Evolutionary conservation across 2,329 filamentous ascomycete species (phyloP), one percentile per base, ranked within the genome.

Genomic region (Aspergillus phoenicis): DNA sequence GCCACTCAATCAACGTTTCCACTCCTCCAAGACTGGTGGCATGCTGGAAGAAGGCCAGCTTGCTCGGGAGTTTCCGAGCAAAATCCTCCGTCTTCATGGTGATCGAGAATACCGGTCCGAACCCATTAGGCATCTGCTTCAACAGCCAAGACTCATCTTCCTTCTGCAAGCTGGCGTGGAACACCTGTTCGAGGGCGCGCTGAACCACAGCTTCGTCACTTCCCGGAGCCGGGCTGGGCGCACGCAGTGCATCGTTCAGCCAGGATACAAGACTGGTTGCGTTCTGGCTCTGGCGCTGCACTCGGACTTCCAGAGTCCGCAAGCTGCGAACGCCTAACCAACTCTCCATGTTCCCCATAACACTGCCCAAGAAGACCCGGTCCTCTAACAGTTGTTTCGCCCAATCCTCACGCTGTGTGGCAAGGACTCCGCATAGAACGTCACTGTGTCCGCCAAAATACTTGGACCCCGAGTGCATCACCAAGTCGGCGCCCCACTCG

Each of bases 371-470:
- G 64, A 87, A 85, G n/a, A 92, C 71, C 2, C 95, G 83, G 73
- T 99, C 94, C 1, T 75, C 73, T 51, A 83, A 79, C 70, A 98
- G 78, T 22, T 77, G 80, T 30, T 74, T 73, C n/a, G 86, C 75
- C 89, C 89, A 91, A 4, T 81, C 81, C 54, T 82, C 69, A 51
- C 79, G 79, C 24, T 84, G 81, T 5, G 93, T 85, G 0, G 87
- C 86, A 28, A 99, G 79, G 17, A 96, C 89, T 22, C 95, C 95
- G 72, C 91, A 96, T 5, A 98, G 85, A 84, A 98, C 84, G 78
- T 99, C 95, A 66, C 89, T 94, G 79, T 99, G 95, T 0, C 95
- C 95, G 20, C 95, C 95, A 67, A 99, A 87, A 78, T 98, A 99
- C 82, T 98, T 99, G 17, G 93, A 97, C 3, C 93, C 95, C 55